phyloP scores from a whole-genome alignment of 352 stramenopile species.

The Globisporangium mamillatum region DNA sequence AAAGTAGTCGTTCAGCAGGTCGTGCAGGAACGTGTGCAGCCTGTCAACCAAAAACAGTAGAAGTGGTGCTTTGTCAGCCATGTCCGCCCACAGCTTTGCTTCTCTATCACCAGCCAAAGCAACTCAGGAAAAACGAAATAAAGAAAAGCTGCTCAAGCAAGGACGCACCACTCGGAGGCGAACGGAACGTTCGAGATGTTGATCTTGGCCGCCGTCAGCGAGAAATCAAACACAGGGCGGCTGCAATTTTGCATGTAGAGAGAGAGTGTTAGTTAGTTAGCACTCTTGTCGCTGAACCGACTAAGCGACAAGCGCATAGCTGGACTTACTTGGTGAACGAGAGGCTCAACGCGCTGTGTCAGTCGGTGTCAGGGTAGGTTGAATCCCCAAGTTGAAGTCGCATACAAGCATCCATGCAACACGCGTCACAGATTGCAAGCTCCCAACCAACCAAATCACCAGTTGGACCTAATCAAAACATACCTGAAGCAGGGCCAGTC shows the following conservation, averaged over 20 bases:
- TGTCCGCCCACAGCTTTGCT: too few species aligned
- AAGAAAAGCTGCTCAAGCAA: neutral
- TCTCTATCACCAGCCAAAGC: neutral
- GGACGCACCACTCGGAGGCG: conserved; percentile 64
- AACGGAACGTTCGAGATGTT: conserved; percentile 81
- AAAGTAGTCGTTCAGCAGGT: conserved; percentile 73
- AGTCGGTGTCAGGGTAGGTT: neutral
- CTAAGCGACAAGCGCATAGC: neutral
- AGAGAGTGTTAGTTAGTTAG: neutral
- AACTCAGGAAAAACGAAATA: neutral
- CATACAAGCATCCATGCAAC: neutral
- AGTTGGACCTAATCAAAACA: neutral
- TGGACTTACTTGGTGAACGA: conserved; percentile 66
- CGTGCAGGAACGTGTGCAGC: conserved; percentile 74
- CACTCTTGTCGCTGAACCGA: too few species aligned
- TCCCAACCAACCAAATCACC: too few species aligned
- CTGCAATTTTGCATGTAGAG: conserved; percentile 24
- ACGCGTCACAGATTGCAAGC: neutral
- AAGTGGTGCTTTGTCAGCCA: too few species aligned
- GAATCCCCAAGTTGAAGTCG: neutral
- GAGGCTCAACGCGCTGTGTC: conserved; percentile 41
- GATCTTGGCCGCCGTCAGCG: conserved; percentile 78
- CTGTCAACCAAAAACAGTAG: conserved; percentile 19
- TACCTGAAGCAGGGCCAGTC: conserved; percentile 76
- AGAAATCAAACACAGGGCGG: conserved; percentile 72